These are phyloP conservation scores for Sporothrix phasma DNA, from an alignment of 2,329 filamentous ascomycete genomes.

Conservation along the genomic window DNA sequence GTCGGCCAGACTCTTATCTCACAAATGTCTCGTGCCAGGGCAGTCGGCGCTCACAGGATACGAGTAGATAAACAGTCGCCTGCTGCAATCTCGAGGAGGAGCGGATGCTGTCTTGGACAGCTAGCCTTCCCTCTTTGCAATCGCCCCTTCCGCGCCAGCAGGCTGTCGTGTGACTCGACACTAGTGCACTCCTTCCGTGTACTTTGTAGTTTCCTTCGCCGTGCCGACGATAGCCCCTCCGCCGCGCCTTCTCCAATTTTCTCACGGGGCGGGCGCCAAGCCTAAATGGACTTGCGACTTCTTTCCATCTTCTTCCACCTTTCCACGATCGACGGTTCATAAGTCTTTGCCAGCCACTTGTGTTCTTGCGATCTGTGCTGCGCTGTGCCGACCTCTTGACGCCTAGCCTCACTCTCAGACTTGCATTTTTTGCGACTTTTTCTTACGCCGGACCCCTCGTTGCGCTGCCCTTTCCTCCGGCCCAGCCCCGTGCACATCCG, in stretches of 20 bases:
- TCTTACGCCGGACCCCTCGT: neutral
- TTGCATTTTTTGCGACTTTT: neutral
- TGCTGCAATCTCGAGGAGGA: neutral
- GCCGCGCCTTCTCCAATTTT: neutral
- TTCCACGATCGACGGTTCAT: too few relatives aligned
- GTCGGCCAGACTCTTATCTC: too few relatives aligned
- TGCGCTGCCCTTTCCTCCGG: neutral
- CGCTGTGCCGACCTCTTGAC: neutral
- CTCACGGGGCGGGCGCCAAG: neutral
- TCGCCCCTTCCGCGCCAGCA: neutral
- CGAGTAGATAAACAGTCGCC: neutral
- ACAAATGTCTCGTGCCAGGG: neutral
- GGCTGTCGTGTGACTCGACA: constrained; percentile 2
- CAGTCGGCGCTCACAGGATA: neutral
- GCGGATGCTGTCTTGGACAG: neutral
- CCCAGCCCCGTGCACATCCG: neutral
- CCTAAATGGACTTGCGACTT: neutral
- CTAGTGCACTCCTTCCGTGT: constrained; percentile 1
- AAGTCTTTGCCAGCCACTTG: too few relatives aligned
- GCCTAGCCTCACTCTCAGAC: neutral
- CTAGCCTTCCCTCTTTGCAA: neutral
- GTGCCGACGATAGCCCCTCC: constrained; percentile 10
- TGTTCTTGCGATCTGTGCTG: too few relatives aligned
- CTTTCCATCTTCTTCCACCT: neutral
- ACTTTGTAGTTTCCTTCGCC: neutral